These are phyloP conservation scores for Omphalotus olearius DNA, from an alignment of 1,284 basidiomycete genomes.

Conservation along the genomic window DNA sequence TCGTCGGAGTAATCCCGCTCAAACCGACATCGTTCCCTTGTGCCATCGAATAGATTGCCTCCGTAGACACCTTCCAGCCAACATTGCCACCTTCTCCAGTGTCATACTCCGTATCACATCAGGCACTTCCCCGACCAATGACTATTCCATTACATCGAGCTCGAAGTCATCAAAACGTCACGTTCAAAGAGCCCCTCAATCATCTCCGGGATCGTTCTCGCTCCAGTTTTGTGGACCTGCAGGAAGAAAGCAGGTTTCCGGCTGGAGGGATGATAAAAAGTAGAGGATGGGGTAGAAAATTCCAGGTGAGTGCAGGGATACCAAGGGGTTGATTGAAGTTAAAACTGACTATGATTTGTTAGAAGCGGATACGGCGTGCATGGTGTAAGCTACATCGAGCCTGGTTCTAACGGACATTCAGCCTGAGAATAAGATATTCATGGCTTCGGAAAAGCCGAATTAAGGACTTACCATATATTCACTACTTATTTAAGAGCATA, in stretches of 20 bases:
- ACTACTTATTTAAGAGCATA: no score
- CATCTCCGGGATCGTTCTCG: background rate
- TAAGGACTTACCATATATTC: no score
- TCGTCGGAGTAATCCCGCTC: background rate
- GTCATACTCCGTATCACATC: background rate
- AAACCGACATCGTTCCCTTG: background rate
- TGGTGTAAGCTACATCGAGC: no score
- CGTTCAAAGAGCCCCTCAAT: background rate
- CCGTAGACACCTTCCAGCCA: background rate
- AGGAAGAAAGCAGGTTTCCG: background rate
- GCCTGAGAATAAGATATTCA: no score
- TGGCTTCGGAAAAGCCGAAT: no score
- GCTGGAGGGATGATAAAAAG: background rate
- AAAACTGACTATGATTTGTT: no score
- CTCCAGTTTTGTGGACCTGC: constrained; percentile 12
- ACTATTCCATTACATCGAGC: no score
- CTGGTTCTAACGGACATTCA: no score
- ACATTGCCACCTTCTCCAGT: background rate
- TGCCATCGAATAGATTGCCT: background rate
- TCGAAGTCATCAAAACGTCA: no score
- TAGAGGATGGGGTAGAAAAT: background rate
- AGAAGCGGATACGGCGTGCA: no score
- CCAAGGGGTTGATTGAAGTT: no score
- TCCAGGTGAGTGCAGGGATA: constrained; percentile 2
- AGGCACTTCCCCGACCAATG: background rate